Base-by-base conservation (phyloP, 2,329 filamentous ascomycete species). In the Pezicula radicicola region DNA sequence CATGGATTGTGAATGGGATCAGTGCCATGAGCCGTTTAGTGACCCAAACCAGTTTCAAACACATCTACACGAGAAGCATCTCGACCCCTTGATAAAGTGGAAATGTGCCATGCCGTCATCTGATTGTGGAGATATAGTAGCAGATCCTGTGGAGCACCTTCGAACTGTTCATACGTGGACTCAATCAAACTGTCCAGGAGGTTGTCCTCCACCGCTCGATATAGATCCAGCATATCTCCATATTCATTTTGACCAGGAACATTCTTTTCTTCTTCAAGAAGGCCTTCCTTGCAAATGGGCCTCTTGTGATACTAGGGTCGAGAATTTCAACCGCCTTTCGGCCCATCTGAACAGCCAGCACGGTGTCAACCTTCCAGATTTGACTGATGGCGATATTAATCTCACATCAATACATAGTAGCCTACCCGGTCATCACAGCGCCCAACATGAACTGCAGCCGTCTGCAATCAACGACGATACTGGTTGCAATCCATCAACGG, bases 41-140 rank as follows among this genome's bases (percentile, higher is more conserved):
- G 58, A 50, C 49, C 53, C 58, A 28, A 45, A 62, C 15, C 57
- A 62, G 18, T 64, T 56, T 58, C 40, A 57, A 36, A 35, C 50
- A 6, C 64, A 67, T 50, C 55, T 66, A 21, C 62, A 66, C 40
- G 46, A 54, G 13, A 48, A 56, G 27, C 65, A 67, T 54, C 50
- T 67, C 30, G 61, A 64, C 50, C 60, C 65, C 15, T 62, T 65
- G 47, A 57, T 65, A 54, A 52, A 46, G 8, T 64, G 61, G 44
- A 48, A 46, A 18, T 67, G 65, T 48, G 63, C 64, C 18, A 54
- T 65, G 18, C 56, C 55, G 46, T 55, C 49, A 27, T 55, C 59
- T 10, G 51, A 52, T 35, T 65, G 63, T 42, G 55, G 60, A 12
- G 19, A 33, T 19, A 54, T 52, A 16, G 56, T 64, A 28, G 50